These are phyloP conservation scores for Kwoniella heveanensis DNA, from an alignment of 768 basidiomycete genomes.

Conservation along the genomic window DNA sequence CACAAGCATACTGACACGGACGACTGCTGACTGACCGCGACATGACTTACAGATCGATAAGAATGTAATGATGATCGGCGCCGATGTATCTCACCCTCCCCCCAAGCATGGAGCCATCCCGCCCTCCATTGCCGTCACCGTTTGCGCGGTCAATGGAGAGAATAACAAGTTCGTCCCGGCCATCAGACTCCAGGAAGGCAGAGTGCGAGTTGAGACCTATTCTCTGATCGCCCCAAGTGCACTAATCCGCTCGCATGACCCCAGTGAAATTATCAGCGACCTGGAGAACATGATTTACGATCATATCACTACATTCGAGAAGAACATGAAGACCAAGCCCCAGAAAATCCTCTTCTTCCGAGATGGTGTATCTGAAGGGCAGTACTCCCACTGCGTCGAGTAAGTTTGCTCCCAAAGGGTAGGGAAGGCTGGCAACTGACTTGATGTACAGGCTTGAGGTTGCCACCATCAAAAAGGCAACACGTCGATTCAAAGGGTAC, in stretches of 20 bases:
- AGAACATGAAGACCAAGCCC: constrained; percentile 43
- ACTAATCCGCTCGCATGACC: background rate
- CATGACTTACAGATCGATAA: constrained; percentile 27
- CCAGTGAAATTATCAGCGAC: constrained; percentile 52
- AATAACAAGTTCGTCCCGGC: constrained; percentile 36
- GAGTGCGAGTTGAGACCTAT: constrained; percentile 31
- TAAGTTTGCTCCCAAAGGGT: constrained; percentile 15
- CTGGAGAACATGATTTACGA: constrained; percentile 45
- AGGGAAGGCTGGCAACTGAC: background rate
- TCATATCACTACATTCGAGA: constrained; percentile 45
- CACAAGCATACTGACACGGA: background rate
- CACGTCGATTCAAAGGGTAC: constrained; percentile 40
- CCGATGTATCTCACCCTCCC: constrained; percentile 48
- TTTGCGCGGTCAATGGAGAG: constrained; percentile 40
- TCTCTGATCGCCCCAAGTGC: background rate
- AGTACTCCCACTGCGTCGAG: constrained; percentile 52
- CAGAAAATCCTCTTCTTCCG: constrained; percentile 54
- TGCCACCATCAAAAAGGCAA: constrained; percentile 42
- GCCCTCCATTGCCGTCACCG: constrained; percentile 47
- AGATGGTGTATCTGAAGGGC: constrained; percentile 55
- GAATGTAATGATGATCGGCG: constrained; percentile 46
- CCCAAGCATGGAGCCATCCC: constrained; percentile 35
- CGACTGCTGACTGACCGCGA: background rate
- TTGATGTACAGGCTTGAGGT: constrained; percentile 32
- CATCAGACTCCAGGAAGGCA: constrained; percentile 53